phyloP scores from a whole-genome alignment of 192 early-diverging fungal species.

The Umbelopsis isabellina region DNA sequence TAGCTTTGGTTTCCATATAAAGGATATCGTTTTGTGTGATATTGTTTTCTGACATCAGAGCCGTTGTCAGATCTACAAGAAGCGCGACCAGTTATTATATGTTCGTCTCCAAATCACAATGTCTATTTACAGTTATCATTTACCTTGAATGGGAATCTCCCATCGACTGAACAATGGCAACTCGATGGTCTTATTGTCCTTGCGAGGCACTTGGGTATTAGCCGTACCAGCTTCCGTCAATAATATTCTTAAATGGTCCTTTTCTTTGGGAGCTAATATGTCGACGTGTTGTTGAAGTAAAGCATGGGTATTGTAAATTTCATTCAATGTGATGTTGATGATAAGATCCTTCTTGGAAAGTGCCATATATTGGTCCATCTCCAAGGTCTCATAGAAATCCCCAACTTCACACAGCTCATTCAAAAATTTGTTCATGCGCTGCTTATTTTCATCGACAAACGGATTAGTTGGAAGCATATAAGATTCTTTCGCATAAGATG shows the following conservation, averaged over 20 bases:
- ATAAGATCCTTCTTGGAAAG: conserved; percentile 88
- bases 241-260: conserved; percentile 77
- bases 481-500: conserved; percentile 84
- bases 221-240: conserved; percentile 72
- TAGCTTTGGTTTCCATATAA: conserved; percentile 93
- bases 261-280: conserved; percentile 70
- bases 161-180: conserved; percentile 77
- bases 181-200: conserved; percentile 70
- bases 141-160: conserved; percentile 74
- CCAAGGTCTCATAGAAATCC: conserved; percentile 92
- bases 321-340: conserved; percentile 89
- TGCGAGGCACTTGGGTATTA: conserved; percentile 73
- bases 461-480: conserved; percentile 88
- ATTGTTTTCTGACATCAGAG: conserved; percentile 75
- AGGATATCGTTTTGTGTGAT: conserved; percentile 89
- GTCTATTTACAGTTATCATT: neutral
- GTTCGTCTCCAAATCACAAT: neutral
- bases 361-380: conserved; percentile 98
- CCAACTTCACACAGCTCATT: conserved; percentile 89
- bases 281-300: conserved; percentile 82
- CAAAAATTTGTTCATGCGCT: conserved; percentile 81
- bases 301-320: conserved; percentile 90
- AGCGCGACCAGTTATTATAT: neutral
- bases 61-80: conserved; percentile 46
- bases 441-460: conserved; percentile 86